Percentiles rank a stretch among this genome's conserved stretches.
phyloP scores from a whole-genome alignment of 2,329 filamentous ascomycete species.

The Fusarium agapanthi region DNA sequence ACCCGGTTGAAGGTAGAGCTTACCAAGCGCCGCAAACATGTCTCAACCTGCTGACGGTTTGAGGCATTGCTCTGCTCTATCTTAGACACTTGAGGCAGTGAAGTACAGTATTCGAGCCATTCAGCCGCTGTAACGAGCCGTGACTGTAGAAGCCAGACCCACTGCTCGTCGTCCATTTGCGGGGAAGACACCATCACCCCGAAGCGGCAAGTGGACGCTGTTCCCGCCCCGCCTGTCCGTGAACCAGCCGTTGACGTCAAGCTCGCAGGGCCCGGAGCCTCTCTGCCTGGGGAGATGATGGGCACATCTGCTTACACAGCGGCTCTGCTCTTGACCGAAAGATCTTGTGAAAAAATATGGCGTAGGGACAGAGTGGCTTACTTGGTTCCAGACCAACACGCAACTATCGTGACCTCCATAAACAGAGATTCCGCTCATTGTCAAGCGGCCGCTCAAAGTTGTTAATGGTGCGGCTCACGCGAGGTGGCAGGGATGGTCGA shows the following conservation, averaged over 20 bases:
- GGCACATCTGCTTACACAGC: slow-evolving; percentile 6
- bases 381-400: neutral
- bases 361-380: neutral
- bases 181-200: slow-evolving; percentile 25
- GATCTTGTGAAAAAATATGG: slow-evolving; percentile 11
- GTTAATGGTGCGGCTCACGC: slow-evolving; percentile 9
- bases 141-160: slow-evolving; percentile 2
- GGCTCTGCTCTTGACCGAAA: neutral
- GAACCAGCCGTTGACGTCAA: slow-evolving; percentile 33
- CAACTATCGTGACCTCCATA: slow-evolving; percentile 18
- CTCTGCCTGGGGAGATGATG: slow-evolving; percentile 8
- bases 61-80: neutral
- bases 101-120: neutral
- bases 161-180: slow-evolving; percentile 27
- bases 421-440: slow-evolving; percentile 1
- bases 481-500: slow-evolving; percentile 7
- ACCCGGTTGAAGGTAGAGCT: neutral
- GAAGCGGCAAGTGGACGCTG: slow-evolving; percentile 32
- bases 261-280: slow-evolving; percentile 11
- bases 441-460: neutral
- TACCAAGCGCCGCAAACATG: slow-evolving; percentile 14
- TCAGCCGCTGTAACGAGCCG: slow-evolving; percentile 17
- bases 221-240: slow-evolving; percentile 8
- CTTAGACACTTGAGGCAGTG: neutral
- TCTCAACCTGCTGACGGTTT: neutral